Percentiles rank a stretch among this genome's conserved stretches.
These are phyloP conservation scores for Penicillium argentinense DNA, from an alignment of 495 filamentous ascomycete genomes.

Conservation along the genomic window DNA sequence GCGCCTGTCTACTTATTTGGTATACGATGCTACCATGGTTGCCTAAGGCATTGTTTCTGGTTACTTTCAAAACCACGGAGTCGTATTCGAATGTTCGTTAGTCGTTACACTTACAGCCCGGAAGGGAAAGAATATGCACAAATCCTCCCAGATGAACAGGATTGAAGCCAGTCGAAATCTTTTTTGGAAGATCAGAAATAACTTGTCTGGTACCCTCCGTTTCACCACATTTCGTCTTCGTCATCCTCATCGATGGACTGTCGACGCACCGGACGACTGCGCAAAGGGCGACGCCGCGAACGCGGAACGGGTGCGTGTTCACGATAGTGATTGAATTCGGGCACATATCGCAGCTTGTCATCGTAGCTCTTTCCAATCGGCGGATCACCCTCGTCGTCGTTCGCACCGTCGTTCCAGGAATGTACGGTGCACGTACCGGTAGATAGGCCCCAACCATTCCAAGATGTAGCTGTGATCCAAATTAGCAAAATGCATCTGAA, in stretches of 20 bases:
- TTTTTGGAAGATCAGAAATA: background rate
- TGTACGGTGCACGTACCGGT: conserved; percentile 75
- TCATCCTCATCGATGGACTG: conserved; percentile 12
- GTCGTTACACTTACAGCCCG: background rate
- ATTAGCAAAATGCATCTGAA: background rate
- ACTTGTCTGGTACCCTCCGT: background rate
- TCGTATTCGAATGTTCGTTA: background rate
- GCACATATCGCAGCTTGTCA: conserved; percentile 45
- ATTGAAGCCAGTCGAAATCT: background rate
- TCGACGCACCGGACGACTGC: conserved; percentile 24
- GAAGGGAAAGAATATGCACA: background rate
- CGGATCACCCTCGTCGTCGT: conserved; percentile 65
- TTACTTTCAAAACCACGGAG: background rate
- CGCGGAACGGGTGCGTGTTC: conserved; percentile 14
- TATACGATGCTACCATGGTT: too few species aligned
- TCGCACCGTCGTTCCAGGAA: conserved; percentile 66
- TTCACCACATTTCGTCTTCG: conserved; percentile 18
- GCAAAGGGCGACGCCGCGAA: conserved; percentile 19
- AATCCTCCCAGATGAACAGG: background rate
- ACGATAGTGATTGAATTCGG: conserved; percentile 31
- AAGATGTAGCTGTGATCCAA: conserved; percentile 65
- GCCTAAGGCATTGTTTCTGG: background rate
- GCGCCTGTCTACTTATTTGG: too few species aligned
- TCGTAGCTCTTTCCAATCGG: conserved; percentile 58
- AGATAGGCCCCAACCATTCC: conserved; percentile 71